Evolutionary conservation across 2,329 filamentous ascomycete genomes (phyloP).

Genomic region (Dothideomycetes sp.): DNA sequence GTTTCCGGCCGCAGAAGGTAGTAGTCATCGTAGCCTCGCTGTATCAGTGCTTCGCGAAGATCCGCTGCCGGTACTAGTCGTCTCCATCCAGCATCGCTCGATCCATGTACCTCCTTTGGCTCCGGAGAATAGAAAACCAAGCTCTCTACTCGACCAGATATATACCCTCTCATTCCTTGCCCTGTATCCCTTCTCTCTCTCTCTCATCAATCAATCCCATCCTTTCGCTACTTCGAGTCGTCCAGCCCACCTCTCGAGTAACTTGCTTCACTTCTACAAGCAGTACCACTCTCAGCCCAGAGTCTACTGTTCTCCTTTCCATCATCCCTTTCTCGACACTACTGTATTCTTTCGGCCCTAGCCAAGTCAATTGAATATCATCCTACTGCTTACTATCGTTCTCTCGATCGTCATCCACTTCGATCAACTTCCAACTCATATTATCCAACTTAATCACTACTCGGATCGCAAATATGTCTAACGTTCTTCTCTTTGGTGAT

Average conservation of each 20-base stretch:
- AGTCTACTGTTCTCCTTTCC: constrained; percentile 7
- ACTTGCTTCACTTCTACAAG: constrained; percentile 4
- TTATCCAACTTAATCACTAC: constrained; percentile 11
- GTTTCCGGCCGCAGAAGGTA: constrained; percentile 27
- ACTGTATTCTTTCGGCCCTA: constrained; percentile 5
- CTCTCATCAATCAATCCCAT: constrained; percentile 8
- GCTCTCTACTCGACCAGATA: constrained; percentile 24
- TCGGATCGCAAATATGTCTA: constrained; percentile 27
- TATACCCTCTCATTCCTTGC: constrained; percentile 22
- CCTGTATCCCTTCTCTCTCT: constrained; percentile 10
- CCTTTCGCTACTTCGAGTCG: constrained; percentile 13
- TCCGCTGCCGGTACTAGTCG: constrained; percentile 21
- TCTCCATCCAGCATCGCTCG: constrained; percentile 26
- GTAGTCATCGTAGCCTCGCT: constrained; percentile 15
- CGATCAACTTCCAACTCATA: neutral
- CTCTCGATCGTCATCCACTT: too few species aligned
- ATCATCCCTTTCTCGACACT: too few species aligned
- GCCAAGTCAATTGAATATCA: constrained; percentile 10
- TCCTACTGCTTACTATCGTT: constrained; percentile 13
- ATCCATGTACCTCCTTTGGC: constrained; percentile 21
- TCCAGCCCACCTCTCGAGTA: constrained; percentile 15
- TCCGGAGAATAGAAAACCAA: constrained; percentile 9
- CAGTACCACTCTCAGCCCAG: constrained; percentile 14
- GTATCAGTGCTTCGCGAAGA: constrained; percentile 30
- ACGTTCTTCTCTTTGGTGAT: constrained; percentile 58